These are phyloP conservation scores for Trichoderma sp. DNA, from an alignment of 2,329 filamentous ascomycete species.

Conservation along the genomic window DNA sequence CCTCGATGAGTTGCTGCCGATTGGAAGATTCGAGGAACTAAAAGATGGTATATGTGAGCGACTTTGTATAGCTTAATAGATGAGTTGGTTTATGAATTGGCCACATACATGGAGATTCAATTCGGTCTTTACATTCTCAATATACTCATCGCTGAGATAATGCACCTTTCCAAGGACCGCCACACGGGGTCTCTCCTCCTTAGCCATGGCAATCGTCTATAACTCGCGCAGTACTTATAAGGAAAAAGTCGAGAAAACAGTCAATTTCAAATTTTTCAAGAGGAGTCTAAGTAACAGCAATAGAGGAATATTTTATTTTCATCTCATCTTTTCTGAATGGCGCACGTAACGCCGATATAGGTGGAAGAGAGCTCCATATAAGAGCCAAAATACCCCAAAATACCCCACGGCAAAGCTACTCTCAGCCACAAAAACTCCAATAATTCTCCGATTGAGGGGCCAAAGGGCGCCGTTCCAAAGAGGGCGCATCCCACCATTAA, in stretches of 20 bases:
- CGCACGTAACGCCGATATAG: not conserved
- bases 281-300: not conserved
- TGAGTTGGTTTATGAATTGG: not conserved
- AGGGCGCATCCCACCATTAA: not conserved
- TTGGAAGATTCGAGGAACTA: slow-evolving; percentile 43
- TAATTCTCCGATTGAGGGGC: not conserved
- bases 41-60: not conserved
- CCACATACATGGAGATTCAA: slow-evolving; percentile 31
- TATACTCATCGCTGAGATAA: slow-evolving; percentile 46
- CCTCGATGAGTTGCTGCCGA: slow-evolving; percentile 42
- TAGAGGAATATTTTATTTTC: not conserved
- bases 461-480: not conserved
- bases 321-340: not conserved
- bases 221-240: not conserved
- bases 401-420: not conserved
- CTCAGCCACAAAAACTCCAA: not conserved
- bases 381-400: not conserved
- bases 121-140: slow-evolving; percentile 44
- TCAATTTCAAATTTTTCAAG: too few relatives aligned
- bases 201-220: not conserved
- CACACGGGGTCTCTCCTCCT: slow-evolving; percentile 44
- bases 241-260: not conserved
- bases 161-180: slow-evolving; percentile 48
- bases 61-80: not conserved
- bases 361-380: not conserved